Base-by-base conservation (phyloP, 306 rosid genomes). In the Inga leiocalycina region DNA sequence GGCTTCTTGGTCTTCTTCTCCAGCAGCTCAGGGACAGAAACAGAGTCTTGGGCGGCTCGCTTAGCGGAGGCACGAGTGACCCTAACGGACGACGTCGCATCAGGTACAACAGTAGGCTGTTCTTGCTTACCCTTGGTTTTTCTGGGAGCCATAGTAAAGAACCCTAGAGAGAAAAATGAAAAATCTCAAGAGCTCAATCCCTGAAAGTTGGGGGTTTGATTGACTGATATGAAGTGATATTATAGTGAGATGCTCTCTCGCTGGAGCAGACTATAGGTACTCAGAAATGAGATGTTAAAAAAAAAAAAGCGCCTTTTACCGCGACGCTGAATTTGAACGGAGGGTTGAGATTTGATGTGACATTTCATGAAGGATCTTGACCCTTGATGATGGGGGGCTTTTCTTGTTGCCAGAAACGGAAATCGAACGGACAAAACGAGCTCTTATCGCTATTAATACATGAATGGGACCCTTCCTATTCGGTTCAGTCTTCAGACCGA, bases 51-150 rank as follows among this genome's bases (percentile, higher is more conserved):
- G 9, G 27, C 68, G 2, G 75, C 19, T 14, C 74, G 68, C 62
- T 54, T 84, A 17, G 66, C 46, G 20, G 86, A 15, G 5, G 85
- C 64, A 3, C 90, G 90, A 17, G 86, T 81, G 6, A 69, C 39
- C 22, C 88, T 87, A 4, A 13, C 32, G 27, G 77, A 46, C 19
- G 71, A 8, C 27, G 11, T 45, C 41, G 77, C 4, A 2, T 9
- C 0, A 14, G 54, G 54, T 2, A 7, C 8, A 6, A 32, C 14
- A 1, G 54, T 1, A 13, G 22, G 10, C 14, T n/a, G 19, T 3
- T 62, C 6, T 24, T 27, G 57, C 37, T 76, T 61, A 6, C 74
- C 75, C 57, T 77, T 74, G 19, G 37, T 3, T 22, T 71, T 71
- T 24, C 37, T 44, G 56, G 75, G 75, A 20, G 75, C 75, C 75